Conservation (phyloP, 441 rosid genomes). For the Manihot esculenta region DNA sequence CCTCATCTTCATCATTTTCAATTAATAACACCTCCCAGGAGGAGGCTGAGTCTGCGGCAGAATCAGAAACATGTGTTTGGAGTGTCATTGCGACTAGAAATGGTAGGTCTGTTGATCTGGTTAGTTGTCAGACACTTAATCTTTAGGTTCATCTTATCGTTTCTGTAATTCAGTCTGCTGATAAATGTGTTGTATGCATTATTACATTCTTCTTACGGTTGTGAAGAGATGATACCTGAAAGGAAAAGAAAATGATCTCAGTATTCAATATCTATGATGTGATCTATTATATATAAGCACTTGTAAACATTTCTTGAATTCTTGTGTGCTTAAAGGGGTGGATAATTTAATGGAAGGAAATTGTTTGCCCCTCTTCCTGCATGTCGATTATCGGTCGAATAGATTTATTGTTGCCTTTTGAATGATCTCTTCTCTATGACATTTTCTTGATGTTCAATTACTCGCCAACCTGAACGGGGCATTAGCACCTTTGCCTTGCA, state of each 20-base stretch:
- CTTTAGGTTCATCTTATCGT: conserved; percentile 30
- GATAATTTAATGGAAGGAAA: neutral
- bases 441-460: neutral
- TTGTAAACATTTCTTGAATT: neutral
- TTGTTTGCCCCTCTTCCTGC: neutral
- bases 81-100: conserved; percentile 51
- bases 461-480: neutral
- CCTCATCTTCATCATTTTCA: conserved; percentile 34
- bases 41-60: conserved; percentile 31
- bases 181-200: neutral
- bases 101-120: conserved; percentile 71
- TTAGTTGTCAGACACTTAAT: conserved; percentile 78
- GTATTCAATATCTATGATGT: neutral
- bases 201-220: neutral
- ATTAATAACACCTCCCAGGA: conserved; percentile 22
- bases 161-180: conserved; percentile 1
- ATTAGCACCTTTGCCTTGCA: neutral
- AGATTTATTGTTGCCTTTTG: neutral
- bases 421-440: neutral
- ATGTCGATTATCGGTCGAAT: neutral
- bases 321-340: neutral
- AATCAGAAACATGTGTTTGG: conserved; percentile 59
- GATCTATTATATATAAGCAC: neutral
- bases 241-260: neutral
- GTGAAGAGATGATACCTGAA: neutral